Conservation (phyloP, 176 grass and related monocot genomes). For the barley (Hordeum vulgare) region DNA sequence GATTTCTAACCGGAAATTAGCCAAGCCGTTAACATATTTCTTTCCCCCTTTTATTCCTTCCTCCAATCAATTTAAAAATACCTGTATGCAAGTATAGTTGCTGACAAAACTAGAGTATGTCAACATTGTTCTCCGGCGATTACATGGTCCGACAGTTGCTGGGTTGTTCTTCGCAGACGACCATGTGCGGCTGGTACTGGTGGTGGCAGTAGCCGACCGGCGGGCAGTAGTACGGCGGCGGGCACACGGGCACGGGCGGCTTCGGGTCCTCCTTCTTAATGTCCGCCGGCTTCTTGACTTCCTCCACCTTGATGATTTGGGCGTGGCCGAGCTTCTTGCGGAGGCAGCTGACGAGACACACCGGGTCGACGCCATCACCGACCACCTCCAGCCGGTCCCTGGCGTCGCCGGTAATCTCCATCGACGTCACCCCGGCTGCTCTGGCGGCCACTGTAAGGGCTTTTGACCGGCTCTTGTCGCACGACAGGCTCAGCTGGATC, state of each 20-base stretch:
- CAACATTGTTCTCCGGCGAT: background rate
- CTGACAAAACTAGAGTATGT: too few relatives aligned
- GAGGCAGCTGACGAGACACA: constrained; percentile 25
- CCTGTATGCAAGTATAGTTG: too few relatives aligned
- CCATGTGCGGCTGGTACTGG: background rate
- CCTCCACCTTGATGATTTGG: constrained; percentile 53
- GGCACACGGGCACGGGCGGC: background rate
- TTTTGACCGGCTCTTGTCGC: constrained; percentile 22
- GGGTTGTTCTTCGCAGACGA: background rate
- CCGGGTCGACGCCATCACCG: constrained; percentile 48
- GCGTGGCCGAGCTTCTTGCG: constrained; percentile 45
- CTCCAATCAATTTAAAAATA: too few relatives aligned
- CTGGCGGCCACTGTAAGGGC: constrained; percentile 7
- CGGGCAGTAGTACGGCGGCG: background rate
- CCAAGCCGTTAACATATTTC: too few relatives aligned
- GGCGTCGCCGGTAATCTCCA: constrained; percentile 35
- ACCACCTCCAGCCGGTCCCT: constrained; percentile 48
- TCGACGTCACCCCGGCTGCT: constrained; percentile 22
- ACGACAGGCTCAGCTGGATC: constrained; percentile 34
- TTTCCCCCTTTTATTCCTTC: too few relatives aligned
- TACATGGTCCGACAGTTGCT: constrained; percentile 36
- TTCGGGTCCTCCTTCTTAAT: background rate
- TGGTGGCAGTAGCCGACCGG: constrained; percentile 6
- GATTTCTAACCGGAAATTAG: background rate
- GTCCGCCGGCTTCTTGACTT: constrained; percentile 32